Evolutionary conservation across 2,329 filamentous ascomycete species (phyloP), one percentile per base, ranked within the genome.

Genomic region (Phyllosticta citriasiana): DNA sequence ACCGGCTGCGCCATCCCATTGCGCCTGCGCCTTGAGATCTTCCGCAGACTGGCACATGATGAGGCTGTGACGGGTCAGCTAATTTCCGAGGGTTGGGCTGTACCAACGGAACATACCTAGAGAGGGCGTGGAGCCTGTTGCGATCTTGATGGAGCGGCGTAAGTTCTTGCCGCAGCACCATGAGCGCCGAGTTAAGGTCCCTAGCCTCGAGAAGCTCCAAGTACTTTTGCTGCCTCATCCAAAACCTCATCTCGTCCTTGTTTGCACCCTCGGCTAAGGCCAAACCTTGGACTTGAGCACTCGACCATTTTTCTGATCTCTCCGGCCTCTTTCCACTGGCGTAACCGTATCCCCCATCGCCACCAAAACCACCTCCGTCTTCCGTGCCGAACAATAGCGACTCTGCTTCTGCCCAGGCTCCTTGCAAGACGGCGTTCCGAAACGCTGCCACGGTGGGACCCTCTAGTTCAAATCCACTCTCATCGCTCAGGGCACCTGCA

Each of bases 171-270:
- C 94, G 85, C 54, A 99, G 81, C n/a, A 97, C 91, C 69, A 82
- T 81, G 62, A 99, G 79, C 7, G 93, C 94, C 57, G 82, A 81
- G 14, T 81, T 81, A 8, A 89, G 83, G 67, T 97, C 86, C 66
- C 85, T 80, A 68, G 81, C 79, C 72, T 97, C 92, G 53, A 99
- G 77, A 8, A 96, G 78, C 76, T 99, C 94, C 30, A 99, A 79
- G 68, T 93, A 99, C 73, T 97, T 97, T 72, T 99, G 94, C 71
- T 96, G 89, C 65, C 93, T 84, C 68, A 99, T 79, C 79, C 86
- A 87, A 73, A 97, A 97, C 55, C 87, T 82, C 88, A 99, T 93
- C 58, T 88, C 80, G 66, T 87, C 85, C 62, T 82, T 82, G 68
- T 96, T 88, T 6, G 90, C 88, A 25, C 84, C 87, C 53, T 89